Base-by-base conservation (phyloP, 768 basidiomycete genomes). In the Auricularia auricula-judae region DNA sequence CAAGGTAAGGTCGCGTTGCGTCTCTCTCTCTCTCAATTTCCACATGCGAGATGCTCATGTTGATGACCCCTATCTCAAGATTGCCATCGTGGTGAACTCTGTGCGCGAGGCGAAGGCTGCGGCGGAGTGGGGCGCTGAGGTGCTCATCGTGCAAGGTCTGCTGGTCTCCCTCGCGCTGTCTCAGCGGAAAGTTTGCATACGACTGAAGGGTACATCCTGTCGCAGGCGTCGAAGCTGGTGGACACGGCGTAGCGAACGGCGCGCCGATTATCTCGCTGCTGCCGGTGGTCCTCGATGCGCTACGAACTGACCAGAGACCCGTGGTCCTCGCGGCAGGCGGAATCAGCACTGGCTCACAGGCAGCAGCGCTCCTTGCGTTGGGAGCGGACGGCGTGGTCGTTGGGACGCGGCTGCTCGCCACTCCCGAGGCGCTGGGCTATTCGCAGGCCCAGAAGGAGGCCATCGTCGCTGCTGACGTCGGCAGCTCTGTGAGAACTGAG, bases 281-380 rank as follows among this genome's bases (percentile, higher is more conserved):
- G 63, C 79, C 86, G 4, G 75, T 78, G 63, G 77, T 89, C 68
- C 74, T 84, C 53, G 72, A 78, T 43, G 75, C 73, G 11, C 66
- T 84, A 21, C 71, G 71, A 18, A 71, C 79, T 3, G 23, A 23
- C 18, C 7, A 16, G 14, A 10, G 77, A 3, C 83, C 84, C 0
- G 82, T 82, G 3, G 68, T 93, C 63, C 74, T 93, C 36, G 90
- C 84, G 16, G 90, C 91, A 2, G 91, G 91, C 36, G 91, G 91
- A 0, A 68, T 93, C 63, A 78, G 80, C 3, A 83, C 78, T 34
- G 88, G 90, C 18, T 71, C 77, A 0, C 87, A 91, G 64, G 71
- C 90, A 59, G 86, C 88, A 39, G 77, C 85, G 3, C 71, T 86
- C 54, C 81, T 94, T 63, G 73, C 81, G 4, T 79, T 88, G 39